phyloP scores from a whole-genome alignment of 768 basidiomycete genomes.

The Pisolithus microcarpus region DNA sequence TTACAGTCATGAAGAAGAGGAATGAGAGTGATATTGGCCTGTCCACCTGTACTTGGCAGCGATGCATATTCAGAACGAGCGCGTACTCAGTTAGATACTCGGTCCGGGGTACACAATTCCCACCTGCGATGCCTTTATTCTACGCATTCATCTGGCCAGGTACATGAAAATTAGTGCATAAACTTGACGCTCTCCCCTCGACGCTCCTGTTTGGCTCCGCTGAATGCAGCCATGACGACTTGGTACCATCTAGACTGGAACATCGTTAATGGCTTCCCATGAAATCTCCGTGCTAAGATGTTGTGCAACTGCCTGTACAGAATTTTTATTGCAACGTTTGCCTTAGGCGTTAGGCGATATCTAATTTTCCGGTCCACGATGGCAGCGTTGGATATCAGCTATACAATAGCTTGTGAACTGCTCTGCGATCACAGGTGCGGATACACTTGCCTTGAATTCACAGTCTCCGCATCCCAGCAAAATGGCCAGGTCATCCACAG shows the following conservation, averaged over 20 bases:
- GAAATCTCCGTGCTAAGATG: slow-evolving; percentile 61
- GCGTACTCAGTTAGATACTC: not conserved
- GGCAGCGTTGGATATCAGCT: slow-evolving; percentile 69
- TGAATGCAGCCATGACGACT: slow-evolving; percentile 54
- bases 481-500: slow-evolving; percentile 77
- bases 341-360: slow-evolving; percentile 61
- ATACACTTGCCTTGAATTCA: slow-evolving; percentile 67
- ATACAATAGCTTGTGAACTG: slow-evolving; percentile 2
- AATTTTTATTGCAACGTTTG: slow-evolving; percentile 72
- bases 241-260: slow-evolving; percentile 69
- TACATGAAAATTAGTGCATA: slow-evolving; percentile 7
- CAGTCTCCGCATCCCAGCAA: slow-evolving; percentile 83
- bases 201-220: slow-evolving; percentile 38
- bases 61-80: not conserved
- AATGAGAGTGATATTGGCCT: slow-evolving; percentile 17
- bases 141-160: not conserved
- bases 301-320: slow-evolving; percentile 57
- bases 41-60: not conserved
- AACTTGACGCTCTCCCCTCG: slow-evolving; percentile 16
- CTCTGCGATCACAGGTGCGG: not conserved
- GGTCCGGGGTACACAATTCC: too few relatives aligned
- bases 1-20: slow-evolving; percentile 46
- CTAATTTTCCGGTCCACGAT: slow-evolving; percentile 82
- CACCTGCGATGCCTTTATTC: too few relatives aligned
- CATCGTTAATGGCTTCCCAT: slow-evolving; percentile 50